Base-by-base conservation (phyloP, 2,329 filamentous ascomycete genomes). In the Epicoccum sorghinum region DNA sequence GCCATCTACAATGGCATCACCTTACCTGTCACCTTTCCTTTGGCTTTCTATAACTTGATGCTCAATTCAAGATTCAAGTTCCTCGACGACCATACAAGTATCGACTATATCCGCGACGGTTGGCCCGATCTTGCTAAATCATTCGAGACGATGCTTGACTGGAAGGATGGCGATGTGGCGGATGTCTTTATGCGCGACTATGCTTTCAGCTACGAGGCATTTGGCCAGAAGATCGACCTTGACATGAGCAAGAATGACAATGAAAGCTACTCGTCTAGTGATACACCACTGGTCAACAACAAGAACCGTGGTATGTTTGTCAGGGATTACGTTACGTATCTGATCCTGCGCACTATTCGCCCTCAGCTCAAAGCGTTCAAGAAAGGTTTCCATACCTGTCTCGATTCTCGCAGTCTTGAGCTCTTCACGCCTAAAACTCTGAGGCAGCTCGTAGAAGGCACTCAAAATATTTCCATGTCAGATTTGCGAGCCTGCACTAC, bases 1-100 rank as follows among this genome's bases (percentile, higher is more conserved):
- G 95, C 95, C 4, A 79, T 98, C 4, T 97, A 95, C 77, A 99
- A 99, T 62, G 93, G 93, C 1, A 80, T 98, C 23, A 96, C 93
- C 0, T 80, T 99, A 1, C 95, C 95, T 0, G 83, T 98, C 37
- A 96, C 89, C 1, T 95, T 99, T 57, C 95, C 95, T 0, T 83
- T 86, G 52, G 90, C 88, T 0, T 82, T 99, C 3, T 99, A 99
- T 75, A 83, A 86, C 47, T 90, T 90, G 63, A 81, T 98, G 0
- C 80, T 96, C 0, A 86, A 84, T 7, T 80, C 88, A 54, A 85
- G 87, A 7, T 85, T 89, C 13, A 85, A 85, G 30, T 83, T 87
- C 52, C 78, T 47, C 23, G 36, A 43, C 14, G 39, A 58, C 13
- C 38, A 40, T 18, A 50, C 52, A 7, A 47, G 54, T 18, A 43